Percentiles rank a stretch among this genome's conserved stretches.
These are phyloP conservation scores for Gossypium laxum DNA, from an alignment of 441 rosid species.

Conservation along the genomic window DNA sequence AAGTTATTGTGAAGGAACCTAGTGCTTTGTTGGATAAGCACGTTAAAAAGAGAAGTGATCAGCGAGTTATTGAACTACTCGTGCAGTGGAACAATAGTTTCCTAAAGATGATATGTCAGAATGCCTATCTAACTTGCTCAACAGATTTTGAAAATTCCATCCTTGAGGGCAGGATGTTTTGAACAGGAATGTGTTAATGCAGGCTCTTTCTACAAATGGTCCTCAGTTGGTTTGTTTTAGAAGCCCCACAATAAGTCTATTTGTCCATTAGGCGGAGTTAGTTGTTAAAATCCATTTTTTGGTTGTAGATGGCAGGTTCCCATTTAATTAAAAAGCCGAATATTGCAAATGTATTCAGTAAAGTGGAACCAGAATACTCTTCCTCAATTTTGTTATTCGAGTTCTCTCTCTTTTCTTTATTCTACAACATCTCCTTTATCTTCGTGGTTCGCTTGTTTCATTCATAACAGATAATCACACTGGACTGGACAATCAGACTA, in stretches of 20 bases:
- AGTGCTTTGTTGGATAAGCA: background rate
- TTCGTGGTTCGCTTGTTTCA: background rate
- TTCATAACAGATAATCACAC: background rate
- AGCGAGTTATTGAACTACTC: background rate
- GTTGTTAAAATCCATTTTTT: background rate
- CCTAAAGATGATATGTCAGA: background rate
- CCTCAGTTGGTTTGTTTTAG: background rate
- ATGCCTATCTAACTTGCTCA: background rate
- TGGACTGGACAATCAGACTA: background rate
- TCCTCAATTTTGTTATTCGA: background rate
- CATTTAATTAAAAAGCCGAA: background rate
- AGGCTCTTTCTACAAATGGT: background rate
- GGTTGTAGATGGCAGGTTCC: background rate
- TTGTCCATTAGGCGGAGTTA: background rate
- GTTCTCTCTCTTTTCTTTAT: background rate
- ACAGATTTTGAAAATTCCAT: background rate
- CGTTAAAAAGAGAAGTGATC: background rate
- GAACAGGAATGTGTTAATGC: background rate
- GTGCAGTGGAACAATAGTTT: background rate
- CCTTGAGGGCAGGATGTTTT: background rate
- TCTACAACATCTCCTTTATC: background rate
- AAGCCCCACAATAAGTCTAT: background rate
- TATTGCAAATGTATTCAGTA: background rate
- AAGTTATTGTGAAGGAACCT: background rate
- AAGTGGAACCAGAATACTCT: background rate